Conservation (phyloP, 2,329 filamentous ascomycete species). For the Dactylella cylindrospora region DNA sequence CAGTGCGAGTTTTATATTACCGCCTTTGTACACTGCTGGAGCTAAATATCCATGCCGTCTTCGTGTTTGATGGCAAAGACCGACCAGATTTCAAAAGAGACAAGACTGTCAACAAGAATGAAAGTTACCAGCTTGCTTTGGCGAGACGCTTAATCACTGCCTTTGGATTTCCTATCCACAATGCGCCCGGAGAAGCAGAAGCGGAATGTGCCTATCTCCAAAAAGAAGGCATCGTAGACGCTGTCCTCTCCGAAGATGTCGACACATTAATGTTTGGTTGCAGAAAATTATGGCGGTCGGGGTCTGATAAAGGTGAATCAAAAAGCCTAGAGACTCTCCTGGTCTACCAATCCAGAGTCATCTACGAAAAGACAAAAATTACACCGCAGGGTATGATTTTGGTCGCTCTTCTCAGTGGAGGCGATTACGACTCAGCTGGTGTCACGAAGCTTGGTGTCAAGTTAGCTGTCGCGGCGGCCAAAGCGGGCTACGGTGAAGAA, state of each 20-base stretch:
- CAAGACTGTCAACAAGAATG: slow-evolving; percentile 67
- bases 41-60: slow-evolving; percentile 79
- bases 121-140: slow-evolving; percentile 68
- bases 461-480: slow-evolving; percentile 83
- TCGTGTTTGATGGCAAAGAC: slow-evolving; percentile 84
- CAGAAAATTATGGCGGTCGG: slow-evolving; percentile 54
- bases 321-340: slow-evolving; percentile 72
- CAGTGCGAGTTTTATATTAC: slow-evolving; percentile 63
- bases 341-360: slow-evolving; percentile 59
- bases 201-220: slow-evolving; percentile 92
- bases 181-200: slow-evolving; percentile 91
- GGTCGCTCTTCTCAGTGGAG: slow-evolving; percentile 90
- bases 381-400: slow-evolving; percentile 89
- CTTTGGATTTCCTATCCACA: slow-evolving; percentile 80
- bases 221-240: slow-evolving; percentile 78
- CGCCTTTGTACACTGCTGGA: slow-evolving; percentile 75
- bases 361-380: slow-evolving; percentile 63
- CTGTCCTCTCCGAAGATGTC: slow-evolving; percentile 92
- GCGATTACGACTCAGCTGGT: slow-evolving; percentile 87
- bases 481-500: slow-evolving; percentile 78
- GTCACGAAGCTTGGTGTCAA: slow-evolving; percentile 85
- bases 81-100: slow-evolving; percentile 88
- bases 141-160: slow-evolving; percentile 80
- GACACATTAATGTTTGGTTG: slow-evolving; percentile 98
- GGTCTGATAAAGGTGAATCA: slow-evolving; percentile 65